These are phyloP conservation scores for Anethum foeniculum DNA, from an alignment of 140 eudicot species.

Conservation along the genomic window DNA sequence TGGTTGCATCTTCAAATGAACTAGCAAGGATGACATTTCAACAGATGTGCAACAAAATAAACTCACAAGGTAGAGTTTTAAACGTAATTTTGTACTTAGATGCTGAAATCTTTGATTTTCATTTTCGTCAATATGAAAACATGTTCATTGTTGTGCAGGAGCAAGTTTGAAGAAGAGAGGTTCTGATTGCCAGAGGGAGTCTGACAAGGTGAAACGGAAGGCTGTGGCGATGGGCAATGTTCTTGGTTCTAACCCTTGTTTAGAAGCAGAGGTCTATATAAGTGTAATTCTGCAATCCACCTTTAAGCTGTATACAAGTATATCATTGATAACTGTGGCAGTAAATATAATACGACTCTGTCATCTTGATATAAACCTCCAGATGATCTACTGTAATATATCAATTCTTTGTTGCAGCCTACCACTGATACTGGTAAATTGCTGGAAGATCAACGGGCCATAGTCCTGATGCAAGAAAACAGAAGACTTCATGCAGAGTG, in stretches of 20 bases:
- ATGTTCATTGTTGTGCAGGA: slow-evolving; percentile 21
- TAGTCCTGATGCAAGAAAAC: slow-evolving; percentile 47
- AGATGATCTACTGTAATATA: background rate
- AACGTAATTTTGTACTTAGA: background rate
- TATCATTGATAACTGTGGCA: background rate
- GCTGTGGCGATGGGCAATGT: slow-evolving; percentile 1
- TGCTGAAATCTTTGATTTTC: background rate
- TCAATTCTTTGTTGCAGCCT: slow-evolving; percentile 29
- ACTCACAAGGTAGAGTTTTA: slow-evolving; percentile 32
- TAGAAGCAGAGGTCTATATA: slow-evolving; percentile 17
- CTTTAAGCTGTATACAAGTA: background rate
- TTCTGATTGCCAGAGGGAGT: slow-evolving; percentile 21
- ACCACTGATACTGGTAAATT: slow-evolving; percentile 15
- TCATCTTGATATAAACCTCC: background rate
- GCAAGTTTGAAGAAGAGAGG: slow-evolving; percentile 36
- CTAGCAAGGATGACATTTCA: slow-evolving; percentile 17
- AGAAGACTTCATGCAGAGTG: slow-evolving; percentile 37
- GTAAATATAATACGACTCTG: background rate
- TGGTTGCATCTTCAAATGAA: slow-evolving; percentile 16
- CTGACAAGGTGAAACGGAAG: slow-evolving; percentile 28
- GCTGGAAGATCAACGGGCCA: slow-evolving; percentile 34
- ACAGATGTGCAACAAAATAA: slow-evolving; percentile 13
- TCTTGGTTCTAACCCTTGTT: slow-evolving; percentile 16
- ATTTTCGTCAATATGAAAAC: background rate
- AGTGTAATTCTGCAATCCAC: background rate